phyloP scores from a whole-genome alignment of 164 flowering plant species.

The Platanus orientalis region DNA sequence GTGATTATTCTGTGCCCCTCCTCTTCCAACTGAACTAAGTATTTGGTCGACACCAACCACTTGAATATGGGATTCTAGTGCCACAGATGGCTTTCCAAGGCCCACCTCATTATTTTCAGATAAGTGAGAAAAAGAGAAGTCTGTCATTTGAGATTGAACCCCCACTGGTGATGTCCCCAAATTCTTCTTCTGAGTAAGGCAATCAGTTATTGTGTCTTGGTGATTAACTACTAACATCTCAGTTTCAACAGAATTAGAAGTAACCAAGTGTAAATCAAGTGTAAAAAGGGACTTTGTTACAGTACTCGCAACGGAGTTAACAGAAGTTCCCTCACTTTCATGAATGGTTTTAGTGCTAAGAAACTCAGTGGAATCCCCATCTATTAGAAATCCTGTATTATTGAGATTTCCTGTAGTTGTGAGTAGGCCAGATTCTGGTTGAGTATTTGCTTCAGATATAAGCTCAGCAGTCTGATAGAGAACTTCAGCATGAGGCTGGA shows the following conservation, averaged over 20 bases:
- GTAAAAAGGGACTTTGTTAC: slow-evolving; percentile 12
- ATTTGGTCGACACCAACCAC: slow-evolving; percentile 10
- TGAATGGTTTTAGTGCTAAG: slow-evolving; percentile 1
- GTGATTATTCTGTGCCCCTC: slow-evolving; percentile 8
- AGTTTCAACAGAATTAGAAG: slow-evolving; percentile 16
- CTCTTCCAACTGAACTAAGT: slow-evolving; percentile 19
- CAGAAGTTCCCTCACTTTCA: slow-evolving; percentile 13
- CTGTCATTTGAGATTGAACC: slow-evolving; percentile 11
- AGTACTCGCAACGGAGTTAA: slow-evolving; percentile 15
- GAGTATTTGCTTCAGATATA: slow-evolving; percentile 21
- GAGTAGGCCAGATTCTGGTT: slow-evolving; percentile 8
- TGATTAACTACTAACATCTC: slow-evolving; percentile 17
- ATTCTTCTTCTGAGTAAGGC: slow-evolving; percentile 5
- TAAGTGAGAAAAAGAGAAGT: slow-evolving; percentile 8
- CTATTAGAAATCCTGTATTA: not conserved
- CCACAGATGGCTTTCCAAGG: slow-evolving; percentile 10
- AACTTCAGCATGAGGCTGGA: slow-evolving; percentile 1
- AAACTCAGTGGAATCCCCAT: slow-evolving; percentile 1
- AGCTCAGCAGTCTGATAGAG: slow-evolving; percentile 15
- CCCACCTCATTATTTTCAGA: slow-evolving; percentile 4
- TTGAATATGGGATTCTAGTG: slow-evolving; percentile 11
- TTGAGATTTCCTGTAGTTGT: slow-evolving; percentile 3
- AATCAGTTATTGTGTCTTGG: slow-evolving; percentile 20
- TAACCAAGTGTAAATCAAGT: not conserved
- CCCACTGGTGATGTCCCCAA: slow-evolving; percentile 13